Conservation (phyloP, 495 filamentous ascomycete species). For the Penicillium chermesinum region DNA sequence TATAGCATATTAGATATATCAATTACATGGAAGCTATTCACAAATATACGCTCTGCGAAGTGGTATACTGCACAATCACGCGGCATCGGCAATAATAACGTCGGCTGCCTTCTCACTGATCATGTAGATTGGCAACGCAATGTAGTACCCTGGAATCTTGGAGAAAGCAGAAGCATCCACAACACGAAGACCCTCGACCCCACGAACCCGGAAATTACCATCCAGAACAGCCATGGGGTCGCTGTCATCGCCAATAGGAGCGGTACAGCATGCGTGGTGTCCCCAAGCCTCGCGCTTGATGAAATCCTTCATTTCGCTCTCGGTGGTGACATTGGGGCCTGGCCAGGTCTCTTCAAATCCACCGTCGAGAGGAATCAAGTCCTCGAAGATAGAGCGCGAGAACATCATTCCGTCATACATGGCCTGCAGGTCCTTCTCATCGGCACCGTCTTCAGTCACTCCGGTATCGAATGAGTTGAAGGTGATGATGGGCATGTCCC, state of each 20-base stretch:
- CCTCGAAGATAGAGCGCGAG: slow-evolving; percentile 34
- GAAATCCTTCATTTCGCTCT: slow-evolving; percentile 28
- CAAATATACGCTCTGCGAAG: no score
- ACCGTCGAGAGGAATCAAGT: slow-evolving; percentile 28
- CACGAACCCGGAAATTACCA: slow-evolving; percentile 51
- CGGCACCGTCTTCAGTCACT: slow-evolving; percentile 24
- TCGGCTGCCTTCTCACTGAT: slow-evolving; percentile 48
- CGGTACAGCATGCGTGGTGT: slow-evolving; percentile 55
- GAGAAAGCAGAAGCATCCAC: slow-evolving; percentile 59
- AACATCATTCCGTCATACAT: slow-evolving; percentile 45
- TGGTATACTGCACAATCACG: neutral
- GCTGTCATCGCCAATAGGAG: slow-evolving; percentile 50
- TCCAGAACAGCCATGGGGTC: slow-evolving; percentile 57
- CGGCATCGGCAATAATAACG: slow-evolving; percentile 1
- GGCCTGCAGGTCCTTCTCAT: slow-evolving; percentile 43
- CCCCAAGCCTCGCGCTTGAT: slow-evolving; percentile 50
- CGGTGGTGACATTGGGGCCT: slow-evolving; percentile 31
- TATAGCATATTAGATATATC: no score
- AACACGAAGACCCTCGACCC: slow-evolving; percentile 52
- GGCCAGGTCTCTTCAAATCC: slow-evolving; percentile 46
- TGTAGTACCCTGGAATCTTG: slow-evolving; percentile 55
- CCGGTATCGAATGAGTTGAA: slow-evolving; percentile 50
- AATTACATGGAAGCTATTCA: no score
- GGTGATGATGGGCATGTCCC: slow-evolving; percentile 50
- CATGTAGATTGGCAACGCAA: slow-evolving; percentile 58